phyloP scores from a whole-genome alignment of 257 asterid species.

The Plantago ovata region DNA sequence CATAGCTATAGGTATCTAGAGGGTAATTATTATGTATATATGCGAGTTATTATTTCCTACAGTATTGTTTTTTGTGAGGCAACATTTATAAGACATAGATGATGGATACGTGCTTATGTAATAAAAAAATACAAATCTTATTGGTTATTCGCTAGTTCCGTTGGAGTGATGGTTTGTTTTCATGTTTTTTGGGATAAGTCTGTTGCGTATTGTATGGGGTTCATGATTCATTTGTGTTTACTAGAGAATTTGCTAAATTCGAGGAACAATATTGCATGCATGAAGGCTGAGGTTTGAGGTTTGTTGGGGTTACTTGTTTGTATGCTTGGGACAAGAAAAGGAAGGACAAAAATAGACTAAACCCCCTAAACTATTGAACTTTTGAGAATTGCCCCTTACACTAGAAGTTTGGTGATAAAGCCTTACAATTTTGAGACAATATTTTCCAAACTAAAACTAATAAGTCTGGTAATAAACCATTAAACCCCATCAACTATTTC shows the following conservation, averaged over 20 bases:
- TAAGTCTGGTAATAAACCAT: no score
- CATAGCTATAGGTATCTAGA: constrained; percentile 19
- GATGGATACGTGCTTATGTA: constrained; percentile 12
- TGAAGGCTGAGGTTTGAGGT: neutral
- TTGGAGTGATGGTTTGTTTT: constrained; percentile 42
- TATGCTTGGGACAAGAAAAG: no score
- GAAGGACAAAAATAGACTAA: no score
- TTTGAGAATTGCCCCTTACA: no score
- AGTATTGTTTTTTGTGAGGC: constrained; percentile 1
- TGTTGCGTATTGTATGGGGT: constrained; percentile 25
- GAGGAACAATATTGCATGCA: neutral
- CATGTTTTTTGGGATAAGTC: constrained; percentile 26
- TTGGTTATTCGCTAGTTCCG: constrained; percentile 27
- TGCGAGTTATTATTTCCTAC: constrained; percentile 1
- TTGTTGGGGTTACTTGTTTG: neutral
- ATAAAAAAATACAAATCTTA: constrained; percentile 18
- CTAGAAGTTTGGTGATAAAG: no score
- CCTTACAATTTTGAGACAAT: no score
- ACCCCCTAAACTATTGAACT: no score
- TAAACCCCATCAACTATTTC: no score
- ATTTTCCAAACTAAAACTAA: no score
- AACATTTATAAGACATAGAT: neutral
- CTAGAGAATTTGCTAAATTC: neutral
- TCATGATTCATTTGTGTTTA: constrained; percentile 22
- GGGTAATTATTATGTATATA: constrained; percentile 14